Base-by-base conservation (phyloP, 2,329 filamentous ascomycete species). In the Colletotrichum scovillei region DNA sequence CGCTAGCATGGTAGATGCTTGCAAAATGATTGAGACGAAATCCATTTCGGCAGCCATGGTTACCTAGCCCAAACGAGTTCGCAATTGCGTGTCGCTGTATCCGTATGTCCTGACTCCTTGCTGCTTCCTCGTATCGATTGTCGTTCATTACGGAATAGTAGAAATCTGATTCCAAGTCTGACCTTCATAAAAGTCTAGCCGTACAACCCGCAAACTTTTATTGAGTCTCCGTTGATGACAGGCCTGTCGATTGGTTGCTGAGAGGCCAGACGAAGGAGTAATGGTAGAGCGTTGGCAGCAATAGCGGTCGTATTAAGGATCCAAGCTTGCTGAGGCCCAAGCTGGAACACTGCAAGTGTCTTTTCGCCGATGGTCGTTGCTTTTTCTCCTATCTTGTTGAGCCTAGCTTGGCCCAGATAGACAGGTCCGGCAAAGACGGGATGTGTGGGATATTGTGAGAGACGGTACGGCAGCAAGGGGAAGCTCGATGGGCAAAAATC, bases 371-470 rank as follows among this genome's bases (percentile, higher is more conserved):
- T 35, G 16, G 19, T 56, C n/a, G 38, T 35, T 7, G 24, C 12
- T 46, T 60, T 24, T 55, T 69, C 38, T 69, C 38, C 38, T 66
- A 53, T 66, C 58, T 55, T 53, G 26, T 49, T 56, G 49, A 35
- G 55, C 46, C 60, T 19, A 30, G 58, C 26, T 30, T 38, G 59
- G 66, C 53, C 42, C 52, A 16, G 30, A 63, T 42, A 6, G 26
- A 19, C 16, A 58, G 19, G 58, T 65, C 71, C 38, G 19, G 60
- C 55, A 70, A 46, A 60, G 24, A 65, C 49, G 53, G 35, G 49
- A 58, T 66, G 62, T 49, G 63, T 46, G 68, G 57, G 72, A 74
- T 63, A 74, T 74, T 74, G 68, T 38, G 72, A 74, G 62, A 57
- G 62, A 38, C 69, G 68, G 56, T 57, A 60, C 55, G 38, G 46